A percentile compares a stretch with the other conserved stretches of the same genome.
Conservation (phyloP, 139 green algal species). For the Chlorella vulgaris region DNA sequence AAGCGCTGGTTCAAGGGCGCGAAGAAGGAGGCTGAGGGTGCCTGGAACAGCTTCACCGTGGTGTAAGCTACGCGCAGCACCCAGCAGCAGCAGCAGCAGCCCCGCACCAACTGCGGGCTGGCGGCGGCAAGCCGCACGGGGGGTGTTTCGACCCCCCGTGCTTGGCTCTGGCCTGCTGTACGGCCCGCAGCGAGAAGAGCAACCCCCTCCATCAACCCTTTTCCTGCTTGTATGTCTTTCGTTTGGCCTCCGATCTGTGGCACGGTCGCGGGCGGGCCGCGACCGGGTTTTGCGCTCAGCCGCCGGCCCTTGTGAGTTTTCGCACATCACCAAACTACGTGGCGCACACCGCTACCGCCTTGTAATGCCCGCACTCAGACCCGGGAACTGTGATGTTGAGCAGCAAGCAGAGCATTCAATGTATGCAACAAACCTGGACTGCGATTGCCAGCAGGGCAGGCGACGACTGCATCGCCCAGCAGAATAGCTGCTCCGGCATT, state of each 20-base stretch:
- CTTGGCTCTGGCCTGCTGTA: not conserved
- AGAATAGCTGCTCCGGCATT: no score
- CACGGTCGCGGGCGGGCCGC: slow-evolving; percentile 5
- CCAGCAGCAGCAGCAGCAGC: slow-evolving; percentile 4
- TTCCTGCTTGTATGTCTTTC: slow-evolving; percentile 32
- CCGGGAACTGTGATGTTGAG: not conserved
- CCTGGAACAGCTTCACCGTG: slow-evolving; percentile 71
- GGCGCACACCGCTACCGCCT: not conserved
- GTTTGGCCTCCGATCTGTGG: slow-evolving; percentile 4
- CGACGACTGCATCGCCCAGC: no score
- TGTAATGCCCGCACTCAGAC: not conserved
- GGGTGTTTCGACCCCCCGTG: not conserved
- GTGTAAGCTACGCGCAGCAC: slow-evolving; percentile 50
- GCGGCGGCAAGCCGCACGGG: no score
- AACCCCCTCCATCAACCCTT: not conserved
- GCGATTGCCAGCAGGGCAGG: no score
- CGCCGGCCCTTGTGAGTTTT: not conserved
- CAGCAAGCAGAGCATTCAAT: not conserved
- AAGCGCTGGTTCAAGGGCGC: slow-evolving; percentile 87
- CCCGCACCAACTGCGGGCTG: not conserved
- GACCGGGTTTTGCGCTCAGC: slow-evolving; percentile 13
- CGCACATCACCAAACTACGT: not conserved
- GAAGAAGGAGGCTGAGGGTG: slow-evolving; percentile 50
- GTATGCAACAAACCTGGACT: not conserved
- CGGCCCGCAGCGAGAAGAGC: not conserved